Conservation (phyloP, 2,329 filamentous ascomycete species). For the Curvularia verruculosa region DNA sequence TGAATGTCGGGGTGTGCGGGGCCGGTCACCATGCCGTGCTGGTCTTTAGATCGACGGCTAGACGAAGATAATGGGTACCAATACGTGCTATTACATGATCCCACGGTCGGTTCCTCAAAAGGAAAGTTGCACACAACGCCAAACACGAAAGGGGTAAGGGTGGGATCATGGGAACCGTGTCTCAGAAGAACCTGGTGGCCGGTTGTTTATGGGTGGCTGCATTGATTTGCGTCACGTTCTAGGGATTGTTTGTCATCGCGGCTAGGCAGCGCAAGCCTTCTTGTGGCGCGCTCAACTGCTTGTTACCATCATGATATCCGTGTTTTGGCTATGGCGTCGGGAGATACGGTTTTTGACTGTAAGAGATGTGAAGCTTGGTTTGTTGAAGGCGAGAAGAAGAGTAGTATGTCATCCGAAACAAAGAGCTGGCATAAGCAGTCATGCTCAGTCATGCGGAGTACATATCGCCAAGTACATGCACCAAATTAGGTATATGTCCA, state of each 20-base stretch:
- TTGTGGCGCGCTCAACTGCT: neutral
- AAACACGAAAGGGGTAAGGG: neutral
- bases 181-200: neutral
- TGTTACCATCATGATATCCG: neutral
- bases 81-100: constrained; percentile 1
- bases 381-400: neutral
- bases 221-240: neutral
- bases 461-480: neutral
- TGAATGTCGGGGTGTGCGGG: constrained; percentile 12
- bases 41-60: constrained; percentile 5
- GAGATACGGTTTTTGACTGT: neutral
- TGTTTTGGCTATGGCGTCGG: neutral
- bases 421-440: neutral
- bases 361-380: neutral
- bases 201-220: neutral
- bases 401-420: neutral
- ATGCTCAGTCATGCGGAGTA: neutral
- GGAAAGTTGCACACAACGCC: neutral
- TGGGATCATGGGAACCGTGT: neutral
- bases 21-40: constrained; percentile 8
- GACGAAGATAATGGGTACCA: neutral
- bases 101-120: neutral
- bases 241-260: neutral
- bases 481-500: constrained; percentile 5
- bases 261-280: neutral